Percentiles rank a stretch among this genome's conserved stretches.
Conservation (phyloP, 2,329 filamentous ascomycete genomes). For the Bipolaris victoriae region DNA sequence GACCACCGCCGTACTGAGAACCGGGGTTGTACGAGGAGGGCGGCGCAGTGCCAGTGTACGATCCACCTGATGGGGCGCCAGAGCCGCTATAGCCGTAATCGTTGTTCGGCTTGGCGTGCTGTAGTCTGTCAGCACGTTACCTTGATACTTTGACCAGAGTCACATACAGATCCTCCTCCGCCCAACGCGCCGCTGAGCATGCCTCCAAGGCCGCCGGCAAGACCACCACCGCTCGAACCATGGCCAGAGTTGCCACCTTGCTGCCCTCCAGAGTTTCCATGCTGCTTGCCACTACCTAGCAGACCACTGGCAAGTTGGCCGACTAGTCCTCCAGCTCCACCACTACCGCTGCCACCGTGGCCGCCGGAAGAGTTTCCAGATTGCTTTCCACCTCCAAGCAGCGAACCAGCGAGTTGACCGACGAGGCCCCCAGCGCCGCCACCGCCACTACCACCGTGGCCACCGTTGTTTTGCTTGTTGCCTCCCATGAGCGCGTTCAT, state of each 20-base stretch:
- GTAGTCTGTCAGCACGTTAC: conserved; percentile 10
- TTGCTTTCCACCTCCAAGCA: conserved; percentile 47
- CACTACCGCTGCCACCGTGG: conserved; percentile 36
- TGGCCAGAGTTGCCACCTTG: conserved; percentile 55
- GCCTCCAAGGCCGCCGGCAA: conserved; percentile 28
- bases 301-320: conserved; percentile 63
- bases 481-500: conserved; percentile 61
- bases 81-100: conserved; percentile 66
- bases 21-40: conserved; percentile 64
- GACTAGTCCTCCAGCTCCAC: conserved; percentile 50
- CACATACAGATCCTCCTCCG: conserved; percentile 46
- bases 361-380: conserved; percentile 26
- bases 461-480: conserved; percentile 43
- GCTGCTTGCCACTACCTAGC: conserved; percentile 47
- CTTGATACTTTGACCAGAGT: neutral
- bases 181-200: conserved; percentile 46
- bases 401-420: conserved; percentile 63
- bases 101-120: conserved; percentile 46
- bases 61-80: conserved; percentile 55
- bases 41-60: conserved; percentile 68
- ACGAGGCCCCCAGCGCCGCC: conserved; percentile 48
- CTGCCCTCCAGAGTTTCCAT: conserved; percentile 51
- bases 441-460: conserved; percentile 32
- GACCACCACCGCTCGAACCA: conserved; percentile 18
- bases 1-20: conserved; percentile 27